These are phyloP conservation scores for Termitomyces bulborhizus DNA, from an alignment of 768 basidiomycete genomes.

Conservation along the genomic window DNA sequence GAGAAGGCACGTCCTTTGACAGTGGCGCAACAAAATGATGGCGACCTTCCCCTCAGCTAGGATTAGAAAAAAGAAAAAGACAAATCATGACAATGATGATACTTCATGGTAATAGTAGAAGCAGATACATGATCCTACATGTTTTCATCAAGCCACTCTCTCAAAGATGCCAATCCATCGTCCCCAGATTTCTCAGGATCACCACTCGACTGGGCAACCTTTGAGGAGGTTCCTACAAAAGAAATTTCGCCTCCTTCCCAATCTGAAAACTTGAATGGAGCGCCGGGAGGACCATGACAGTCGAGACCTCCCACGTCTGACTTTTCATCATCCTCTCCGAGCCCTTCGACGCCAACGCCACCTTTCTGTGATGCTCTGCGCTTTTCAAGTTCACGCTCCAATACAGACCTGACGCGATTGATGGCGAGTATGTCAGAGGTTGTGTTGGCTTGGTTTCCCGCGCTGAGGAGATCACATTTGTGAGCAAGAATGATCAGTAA, in stretches of 20 bases:
- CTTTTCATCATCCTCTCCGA: slow-evolving; percentile 63
- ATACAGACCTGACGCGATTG: slow-evolving; percentile 65
- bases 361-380: slow-evolving; percentile 56
- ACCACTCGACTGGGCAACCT: slow-evolving; percentile 14
- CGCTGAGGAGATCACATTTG: slow-evolving; percentile 67
- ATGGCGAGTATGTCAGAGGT: slow-evolving; percentile 45
- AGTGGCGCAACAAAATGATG: background rate
- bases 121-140: slow-evolving; percentile 19
- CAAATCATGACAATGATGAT: background rate
- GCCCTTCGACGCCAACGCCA: slow-evolving; percentile 64
- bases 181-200: slow-evolving; percentile 30
- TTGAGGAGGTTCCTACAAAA: slow-evolving; percentile 56
- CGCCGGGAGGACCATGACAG: slow-evolving; percentile 46
- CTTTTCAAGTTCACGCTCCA: slow-evolving; percentile 83
- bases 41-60: background rate
- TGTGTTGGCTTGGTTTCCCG: slow-evolving; percentile 29
- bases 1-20: no score
- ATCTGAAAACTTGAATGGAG: slow-evolving; percentile 63
- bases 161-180: slow-evolving; percentile 36
- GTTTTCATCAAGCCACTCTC: slow-evolving; percentile 42
- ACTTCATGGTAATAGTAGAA: no score
- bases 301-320: slow-evolving; percentile 73
- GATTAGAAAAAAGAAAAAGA: background rate
- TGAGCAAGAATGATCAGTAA: slow-evolving; percentile 65
- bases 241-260: slow-evolving; percentile 84